Conservation (phyloP, 495 filamentous ascomycete species). For the Trichoderma parareesei region DNA sequence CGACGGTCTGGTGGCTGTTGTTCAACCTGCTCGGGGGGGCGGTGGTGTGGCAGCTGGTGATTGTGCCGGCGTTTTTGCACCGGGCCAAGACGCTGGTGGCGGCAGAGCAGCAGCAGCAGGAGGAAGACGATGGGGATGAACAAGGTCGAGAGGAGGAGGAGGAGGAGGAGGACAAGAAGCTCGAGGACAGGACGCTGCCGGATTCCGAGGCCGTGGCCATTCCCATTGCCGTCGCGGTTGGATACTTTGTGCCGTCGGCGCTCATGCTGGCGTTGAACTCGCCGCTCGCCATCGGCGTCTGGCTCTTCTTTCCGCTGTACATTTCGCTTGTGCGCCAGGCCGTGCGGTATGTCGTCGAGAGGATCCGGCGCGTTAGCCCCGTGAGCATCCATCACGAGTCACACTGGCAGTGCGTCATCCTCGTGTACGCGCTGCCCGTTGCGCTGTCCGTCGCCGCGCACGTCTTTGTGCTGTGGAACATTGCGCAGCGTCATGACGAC, state of each 20-base stretch:
- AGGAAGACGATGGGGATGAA: neutral
- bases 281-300: conserved; percentile 54
- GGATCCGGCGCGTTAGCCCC: neutral
- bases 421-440: conserved; percentile 30
- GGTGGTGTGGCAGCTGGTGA: conserved; percentile 33
- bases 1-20: conserved; percentile 29
- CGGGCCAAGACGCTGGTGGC: conserved; percentile 22
- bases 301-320: conserved; percentile 36
- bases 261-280: conserved; percentile 74
- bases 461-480: conserved; percentile 21
- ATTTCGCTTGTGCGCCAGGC: conserved; percentile 25
- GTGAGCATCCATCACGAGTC: conserved; percentile 27
- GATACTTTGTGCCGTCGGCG: conserved; percentile 27
- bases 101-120: conserved; percentile 14
- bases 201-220: conserved; percentile 30
- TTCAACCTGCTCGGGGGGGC: conserved; percentile 34
- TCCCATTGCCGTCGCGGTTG: conserved; percentile 29
- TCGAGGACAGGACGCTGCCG: conserved; percentile 16
- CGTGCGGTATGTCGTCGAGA: conserved; percentile 17
- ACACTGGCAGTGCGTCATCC: conserved; percentile 17
- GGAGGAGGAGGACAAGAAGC: too few relatives aligned
- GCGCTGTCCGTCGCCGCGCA: conserved; percentile 26
- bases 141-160: too few relatives aligned
- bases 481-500: conserved; percentile 24
- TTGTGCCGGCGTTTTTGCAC: conserved; percentile 33